These are phyloP conservation scores for Aspergillus pseudotamarii DNA, from an alignment of 2,329 filamentous ascomycete species.

Conservation along the genomic window DNA sequence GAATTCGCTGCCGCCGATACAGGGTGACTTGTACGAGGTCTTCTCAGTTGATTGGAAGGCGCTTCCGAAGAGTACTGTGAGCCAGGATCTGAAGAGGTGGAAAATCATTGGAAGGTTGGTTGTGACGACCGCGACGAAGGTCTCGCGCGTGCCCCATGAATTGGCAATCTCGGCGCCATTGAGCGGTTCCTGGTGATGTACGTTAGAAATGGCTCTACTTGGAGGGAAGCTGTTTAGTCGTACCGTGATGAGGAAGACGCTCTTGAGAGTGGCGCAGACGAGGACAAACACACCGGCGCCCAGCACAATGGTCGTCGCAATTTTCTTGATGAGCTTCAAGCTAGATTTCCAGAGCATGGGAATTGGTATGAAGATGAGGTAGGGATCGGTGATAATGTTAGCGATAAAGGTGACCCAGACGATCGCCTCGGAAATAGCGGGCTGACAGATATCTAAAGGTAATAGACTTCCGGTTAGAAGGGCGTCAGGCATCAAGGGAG, in stretches of 20 bases:
- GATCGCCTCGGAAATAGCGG: conserved; percentile 52
- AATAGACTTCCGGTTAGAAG: neutral
- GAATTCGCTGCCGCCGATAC: neutral
- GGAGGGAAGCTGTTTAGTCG: too few relatives aligned
- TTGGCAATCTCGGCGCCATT: conserved; percentile 36
- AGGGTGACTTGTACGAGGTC: neutral
- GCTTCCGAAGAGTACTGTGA: conserved; percentile 42
- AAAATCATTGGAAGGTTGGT: conserved; percentile 44
- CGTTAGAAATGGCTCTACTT: neutral
- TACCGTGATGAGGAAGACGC: conserved; percentile 49
- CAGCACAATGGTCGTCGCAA: conserved; percentile 55
- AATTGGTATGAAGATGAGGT: conserved; percentile 60
- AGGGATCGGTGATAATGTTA: conserved; percentile 59
- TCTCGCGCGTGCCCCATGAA: conserved; percentile 43
- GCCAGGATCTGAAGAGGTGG: conserved; percentile 46
- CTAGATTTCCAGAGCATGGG: conserved; percentile 57
- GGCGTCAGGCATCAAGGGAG: neutral
- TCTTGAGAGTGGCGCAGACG: conserved; percentile 55
- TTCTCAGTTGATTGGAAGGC: conserved; percentile 33
- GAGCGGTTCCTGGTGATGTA: conserved; percentile 28
- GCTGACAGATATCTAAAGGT: conserved; percentile 47
- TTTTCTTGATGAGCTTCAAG: conserved; percentile 52
- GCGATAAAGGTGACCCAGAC: conserved; percentile 51
- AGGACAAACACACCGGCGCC: conserved; percentile 57
- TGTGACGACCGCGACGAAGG: conserved; percentile 44